Conservation (phyloP, 345 rosid species). For the Kernera saxatilis region DNA sequence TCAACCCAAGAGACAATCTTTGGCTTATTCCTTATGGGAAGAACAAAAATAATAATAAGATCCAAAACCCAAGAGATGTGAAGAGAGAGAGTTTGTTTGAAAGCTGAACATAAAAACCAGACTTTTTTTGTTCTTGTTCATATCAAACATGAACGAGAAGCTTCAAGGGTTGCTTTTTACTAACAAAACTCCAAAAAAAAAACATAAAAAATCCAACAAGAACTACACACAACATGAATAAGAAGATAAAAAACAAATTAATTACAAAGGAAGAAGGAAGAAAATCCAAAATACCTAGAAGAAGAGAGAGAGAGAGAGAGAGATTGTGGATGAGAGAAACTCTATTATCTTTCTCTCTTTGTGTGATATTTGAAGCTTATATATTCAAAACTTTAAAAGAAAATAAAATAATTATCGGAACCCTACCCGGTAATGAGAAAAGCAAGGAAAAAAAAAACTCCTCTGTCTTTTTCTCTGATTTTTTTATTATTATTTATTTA, state of each 20-base stretch:
- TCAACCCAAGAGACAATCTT: slow-evolving; percentile 59
- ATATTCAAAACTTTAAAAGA: not conserved
- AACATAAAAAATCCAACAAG: slow-evolving; percentile 11
- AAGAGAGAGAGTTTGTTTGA: slow-evolving; percentile 6
- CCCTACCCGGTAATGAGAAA: slow-evolving; percentile 40
- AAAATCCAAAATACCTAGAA: slow-evolving; percentile 7
- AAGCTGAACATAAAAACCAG: slow-evolving; percentile 25
- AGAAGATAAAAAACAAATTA: slow-evolving; percentile 7
- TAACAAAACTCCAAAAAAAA: slow-evolving; percentile 37
- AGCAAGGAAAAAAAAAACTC: not conserved
- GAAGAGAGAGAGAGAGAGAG: slow-evolving; percentile 20
- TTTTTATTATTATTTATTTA: slow-evolving; percentile 11
- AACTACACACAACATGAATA: slow-evolving; percentile 7
- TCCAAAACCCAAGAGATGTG: slow-evolving; percentile 14
- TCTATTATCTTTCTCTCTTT: slow-evolving; percentile 20
- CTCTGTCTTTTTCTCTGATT: slow-evolving; percentile 64
- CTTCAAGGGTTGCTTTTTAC: slow-evolving; percentile 33
- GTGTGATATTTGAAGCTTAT: slow-evolving; percentile 22
- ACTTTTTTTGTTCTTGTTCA: slow-evolving; percentile 31
- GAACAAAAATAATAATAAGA: slow-evolving; percentile 9
- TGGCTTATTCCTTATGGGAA: slow-evolving; percentile 12
- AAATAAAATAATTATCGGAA: slow-evolving; percentile 10
- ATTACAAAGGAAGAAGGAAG: slow-evolving; percentile 4
- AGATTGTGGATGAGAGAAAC: slow-evolving; percentile 43
- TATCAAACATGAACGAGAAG: slow-evolving; percentile 21